Percentiles rank a stretch among this genome's conserved stretches.
Conservation (phyloP, 164 flowering plant species). For the Amborella trichopoda region DNA sequence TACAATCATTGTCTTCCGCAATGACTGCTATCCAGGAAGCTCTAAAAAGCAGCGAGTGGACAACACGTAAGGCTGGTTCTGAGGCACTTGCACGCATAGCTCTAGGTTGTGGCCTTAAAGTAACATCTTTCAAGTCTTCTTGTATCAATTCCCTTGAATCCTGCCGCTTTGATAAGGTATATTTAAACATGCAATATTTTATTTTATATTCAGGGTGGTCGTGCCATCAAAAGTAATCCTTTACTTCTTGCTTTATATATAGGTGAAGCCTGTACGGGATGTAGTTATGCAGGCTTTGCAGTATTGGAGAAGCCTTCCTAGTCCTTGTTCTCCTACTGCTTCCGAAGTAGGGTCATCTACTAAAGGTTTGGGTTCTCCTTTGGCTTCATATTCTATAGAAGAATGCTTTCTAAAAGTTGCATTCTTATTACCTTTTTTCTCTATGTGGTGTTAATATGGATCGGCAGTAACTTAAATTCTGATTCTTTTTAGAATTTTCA, state of each 20-base stretch:
- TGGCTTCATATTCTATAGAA: neutral
- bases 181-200: too few relatives aligned
- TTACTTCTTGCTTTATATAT: too few relatives aligned
- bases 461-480: too few relatives aligned
- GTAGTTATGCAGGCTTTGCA: conserved; percentile 54
- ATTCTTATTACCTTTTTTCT: neutral
- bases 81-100: conserved; percentile 60
- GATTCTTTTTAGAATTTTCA: too few relatives aligned
- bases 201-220: too few relatives aligned
- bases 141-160: conserved; percentile 61
- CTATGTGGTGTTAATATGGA: too few relatives aligned
- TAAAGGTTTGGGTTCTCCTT: conserved; percentile 34
- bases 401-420: neutral
- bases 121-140: conserved; percentile 44
- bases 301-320: conserved; percentile 50
- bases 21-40: conserved; percentile 63
- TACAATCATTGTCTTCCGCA: conserved; percentile 40
- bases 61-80: conserved; percentile 87
- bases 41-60: conserved; percentile 80
- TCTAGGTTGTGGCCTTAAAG: conserved; percentile 28
- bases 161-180: conserved; percentile 93
- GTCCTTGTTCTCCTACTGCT: conserved; percentile 44
- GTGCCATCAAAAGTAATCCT: conserved; percentile 1
- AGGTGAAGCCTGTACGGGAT: conserved; percentile 98
- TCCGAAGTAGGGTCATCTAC: conserved; percentile 77